Evolutionary conservation across 768 basidiomycete species (phyloP), one percentile per base, ranked within the genome.

Genomic region (Trametes meyenii): DNA sequence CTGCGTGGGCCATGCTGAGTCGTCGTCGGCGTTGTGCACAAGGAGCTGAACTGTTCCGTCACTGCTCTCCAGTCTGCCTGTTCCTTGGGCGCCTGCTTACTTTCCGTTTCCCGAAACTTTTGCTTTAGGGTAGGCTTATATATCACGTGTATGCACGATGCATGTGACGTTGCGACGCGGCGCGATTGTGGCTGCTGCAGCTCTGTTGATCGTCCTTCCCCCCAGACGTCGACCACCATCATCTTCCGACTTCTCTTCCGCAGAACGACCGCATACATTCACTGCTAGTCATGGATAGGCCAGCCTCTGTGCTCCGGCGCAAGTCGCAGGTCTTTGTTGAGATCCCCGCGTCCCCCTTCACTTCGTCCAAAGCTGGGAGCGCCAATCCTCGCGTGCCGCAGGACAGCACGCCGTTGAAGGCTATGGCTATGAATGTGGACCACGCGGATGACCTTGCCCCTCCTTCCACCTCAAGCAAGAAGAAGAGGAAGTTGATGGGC

Each of bases 1-100:
- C 94, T 70, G 92, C 90, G 77, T 89, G 87, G 38, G 93, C 84
- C 93, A 94, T 94, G 71, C 60, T 60, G 52, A 29, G 48, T 60
- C 51, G 50, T 66, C 44, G 58, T 64, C 58, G 62, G 48, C 52
- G 61, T 56, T 42, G 57, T 29, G 45, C 50, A 63, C 66, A 53
- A 53, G 53, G 62, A 53, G 55, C 35, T 50, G 62, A 40, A 48
- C 42, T 51, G 57, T 42, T 19, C 46, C 55, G 64, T 63, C 55
- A 63, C 52, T 44, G 56, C 42, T 26, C 56, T 35, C 42, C 35
- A 13, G 42, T 46, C 58, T 56, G 36, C 46, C 29, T 40, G 21
- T 50, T 44, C 11, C 21, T 17, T 51, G 21, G 57, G 45, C 56
- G 40, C 50, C 45, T 48, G n/a, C 43, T 33, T 33, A 33, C 29